These are phyloP conservation scores for Helminthosporium solani DNA, from an alignment of 2,329 filamentous ascomycete genomes.

Conservation along the genomic window DNA sequence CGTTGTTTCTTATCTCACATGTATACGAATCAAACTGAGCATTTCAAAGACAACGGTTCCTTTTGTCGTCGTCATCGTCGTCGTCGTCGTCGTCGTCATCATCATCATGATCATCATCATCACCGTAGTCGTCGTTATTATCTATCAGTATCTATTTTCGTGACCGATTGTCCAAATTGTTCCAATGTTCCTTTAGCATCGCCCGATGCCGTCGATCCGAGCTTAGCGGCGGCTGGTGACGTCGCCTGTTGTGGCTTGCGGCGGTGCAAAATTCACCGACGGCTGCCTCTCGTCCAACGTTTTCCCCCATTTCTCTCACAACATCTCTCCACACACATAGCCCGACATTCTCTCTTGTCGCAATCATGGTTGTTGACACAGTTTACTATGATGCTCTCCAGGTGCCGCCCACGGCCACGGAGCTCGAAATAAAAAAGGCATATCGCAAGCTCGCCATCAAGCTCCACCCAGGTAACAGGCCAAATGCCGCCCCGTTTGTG, in stretches of 20 bases:
- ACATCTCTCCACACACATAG: no score
- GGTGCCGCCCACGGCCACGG: conserved; percentile 79
- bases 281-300: not conserved
- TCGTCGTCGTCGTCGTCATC: no score
- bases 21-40: conserved; percentile 19
- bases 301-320: not conserved
- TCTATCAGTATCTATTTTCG: no score
- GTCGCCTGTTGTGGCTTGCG: conserved; percentile 17
- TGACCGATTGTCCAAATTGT: no score
- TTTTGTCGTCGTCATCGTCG: not conserved
- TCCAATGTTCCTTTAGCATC: not conserved
- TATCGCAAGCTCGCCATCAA: conserved; percentile 90
- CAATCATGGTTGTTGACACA: conserved; percentile 79
- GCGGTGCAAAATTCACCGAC: conserved; percentile 12
- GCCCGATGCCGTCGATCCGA: not conserved
- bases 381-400: conserved; percentile 85
- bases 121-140: no score
- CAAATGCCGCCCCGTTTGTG: conserved; percentile 14
- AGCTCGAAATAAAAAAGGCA: conserved; percentile 95
- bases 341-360: conserved; percentile 6
- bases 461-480: conserved; percentile 73
- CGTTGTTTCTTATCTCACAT: conserved; percentile 27
- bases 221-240: conserved; percentile 20
- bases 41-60: conserved; percentile 4
- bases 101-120: no score